These are phyloP conservation scores for Aspergillus transmontanensis DNA, from an alignment of 2,329 filamentous ascomycete genomes.

Conservation along the genomic window DNA sequence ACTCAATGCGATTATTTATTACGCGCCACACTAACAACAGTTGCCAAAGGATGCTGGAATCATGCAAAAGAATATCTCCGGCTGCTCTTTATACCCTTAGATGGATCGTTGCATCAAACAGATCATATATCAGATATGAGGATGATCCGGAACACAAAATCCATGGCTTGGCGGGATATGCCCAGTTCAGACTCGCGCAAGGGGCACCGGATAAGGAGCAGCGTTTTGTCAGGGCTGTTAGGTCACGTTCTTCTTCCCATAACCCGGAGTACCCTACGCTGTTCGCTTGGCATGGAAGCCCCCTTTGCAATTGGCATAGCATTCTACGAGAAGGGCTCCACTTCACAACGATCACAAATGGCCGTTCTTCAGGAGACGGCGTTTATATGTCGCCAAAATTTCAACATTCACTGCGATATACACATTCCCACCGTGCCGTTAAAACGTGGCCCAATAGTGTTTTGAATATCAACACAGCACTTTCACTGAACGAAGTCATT, in stretches of 20 bases:
- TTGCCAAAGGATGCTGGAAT: conserved; percentile 40
- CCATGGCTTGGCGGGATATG: conserved; percentile 67
- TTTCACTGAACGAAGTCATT: conserved; percentile 84
- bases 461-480: conserved; percentile 59
- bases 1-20: conserved; percentile 51
- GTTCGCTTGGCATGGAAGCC: conserved; percentile 86
- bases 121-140: conserved; percentile 81
- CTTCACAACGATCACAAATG: conserved; percentile 64
- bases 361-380: conserved; percentile 74
- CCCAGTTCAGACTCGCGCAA: conserved; percentile 86
- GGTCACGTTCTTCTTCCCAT: conserved; percentile 38
- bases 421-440: conserved; percentile 10
- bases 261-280: conserved; percentile 64
- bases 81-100: conserved; percentile 70
- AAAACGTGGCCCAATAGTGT: conserved; percentile 66
- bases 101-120: conserved; percentile 89
- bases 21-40: conserved; percentile 19
- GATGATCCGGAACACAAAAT: conserved; percentile 54
- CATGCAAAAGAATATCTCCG: conserved; percentile 63
- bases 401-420: conserved; percentile 58
- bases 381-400: conserved; percentile 74
- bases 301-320: conserved; percentile 79
- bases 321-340: conserved; percentile 83
- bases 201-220: conserved; percentile 86
- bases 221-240: conserved; percentile 68